A percentile compares a stretch with the other conserved stretches of the same genome.
phyloP scores from a whole-genome alignment of 2,329 filamentous ascomycete species.

The Pyrenophora tritici-repentis region DNA sequence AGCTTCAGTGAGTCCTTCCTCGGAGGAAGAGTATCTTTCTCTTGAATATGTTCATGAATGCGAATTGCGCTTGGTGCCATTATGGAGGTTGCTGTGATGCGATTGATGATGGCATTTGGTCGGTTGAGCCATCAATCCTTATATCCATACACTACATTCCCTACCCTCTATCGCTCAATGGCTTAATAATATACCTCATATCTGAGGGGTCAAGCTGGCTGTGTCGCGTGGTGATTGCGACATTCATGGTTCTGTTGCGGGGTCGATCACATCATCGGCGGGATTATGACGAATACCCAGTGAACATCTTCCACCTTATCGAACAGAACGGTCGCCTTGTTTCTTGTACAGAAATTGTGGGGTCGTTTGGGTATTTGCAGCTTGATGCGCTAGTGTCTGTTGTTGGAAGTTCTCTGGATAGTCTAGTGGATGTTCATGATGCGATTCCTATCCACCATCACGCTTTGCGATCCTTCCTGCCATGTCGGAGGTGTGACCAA shows the following conservation, averaged over 20 bases:
- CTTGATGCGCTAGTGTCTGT: not conserved
- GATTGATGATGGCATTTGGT: not conserved
- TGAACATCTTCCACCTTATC: slow-evolving; percentile 33
- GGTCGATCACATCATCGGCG: slow-evolving; percentile 44
- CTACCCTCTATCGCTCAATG: slow-evolving; percentile 4
- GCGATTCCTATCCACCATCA: slow-evolving; percentile 27
- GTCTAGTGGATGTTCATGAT: slow-evolving; percentile 19
- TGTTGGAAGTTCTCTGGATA: not conserved
- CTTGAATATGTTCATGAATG: slow-evolving; percentile 54
- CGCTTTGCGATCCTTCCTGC: slow-evolving; percentile 3
- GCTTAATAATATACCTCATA: slow-evolving; percentile 21
- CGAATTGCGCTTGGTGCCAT: slow-evolving; percentile 65
- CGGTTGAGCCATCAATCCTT: slow-evolving; percentile 12
- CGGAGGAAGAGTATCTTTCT: slow-evolving; percentile 64
- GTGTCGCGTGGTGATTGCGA: slow-evolving; percentile 12
- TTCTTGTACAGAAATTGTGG: not conserved
- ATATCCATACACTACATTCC: slow-evolving; percentile 14
- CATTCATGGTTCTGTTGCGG: slow-evolving; percentile 33
- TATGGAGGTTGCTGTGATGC: slow-evolving; percentile 16
- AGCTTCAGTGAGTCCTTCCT: slow-evolving; percentile 68
- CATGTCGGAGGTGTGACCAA: not conserved
- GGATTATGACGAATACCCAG: slow-evolving; percentile 38
- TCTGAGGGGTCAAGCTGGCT: not conserved
- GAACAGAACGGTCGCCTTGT: slow-evolving; percentile 4
- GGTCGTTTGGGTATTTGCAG: not conserved